These are phyloP conservation scores for Dothideomycetidae sp. DNA, from an alignment of 2,329 filamentous ascomycete genomes.

Conservation along the genomic window DNA sequence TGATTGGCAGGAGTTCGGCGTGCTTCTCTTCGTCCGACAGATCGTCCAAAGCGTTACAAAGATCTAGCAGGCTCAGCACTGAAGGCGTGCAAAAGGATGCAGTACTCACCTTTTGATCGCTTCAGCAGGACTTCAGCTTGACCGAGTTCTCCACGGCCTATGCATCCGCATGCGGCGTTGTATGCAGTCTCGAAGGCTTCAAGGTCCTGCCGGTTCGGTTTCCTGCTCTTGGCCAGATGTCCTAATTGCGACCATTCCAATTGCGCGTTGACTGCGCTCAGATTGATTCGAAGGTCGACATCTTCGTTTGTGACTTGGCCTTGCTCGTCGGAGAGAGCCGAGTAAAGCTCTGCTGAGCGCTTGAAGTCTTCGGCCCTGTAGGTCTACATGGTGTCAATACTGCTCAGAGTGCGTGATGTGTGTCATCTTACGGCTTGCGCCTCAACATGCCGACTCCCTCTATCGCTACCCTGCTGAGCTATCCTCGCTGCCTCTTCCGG, in stretches of 20 bases:
- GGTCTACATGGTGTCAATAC: slow-evolving; percentile 25
- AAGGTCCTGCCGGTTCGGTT: slow-evolving; percentile 45
- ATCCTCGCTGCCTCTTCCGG: slow-evolving; percentile 48
- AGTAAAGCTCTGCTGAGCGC: slow-evolving; percentile 50
- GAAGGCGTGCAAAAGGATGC: slow-evolving; percentile 10
- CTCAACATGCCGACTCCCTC: slow-evolving; percentile 45
- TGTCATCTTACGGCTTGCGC: slow-evolving; percentile 42
- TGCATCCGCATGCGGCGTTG: slow-evolving; percentile 60
- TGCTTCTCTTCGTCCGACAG: slow-evolving; percentile 59
- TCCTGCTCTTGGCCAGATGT: slow-evolving; percentile 36
- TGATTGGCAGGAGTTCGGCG: slow-evolving; percentile 59
- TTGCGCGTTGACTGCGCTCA: slow-evolving; percentile 57
- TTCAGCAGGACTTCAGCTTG: slow-evolving; percentile 54
- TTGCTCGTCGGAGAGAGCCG: slow-evolving; percentile 36
- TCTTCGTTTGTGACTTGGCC: slow-evolving; percentile 44
- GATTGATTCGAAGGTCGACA: slow-evolving; percentile 64
- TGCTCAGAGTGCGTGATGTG: neutral
- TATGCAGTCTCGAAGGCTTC: slow-evolving; percentile 72
- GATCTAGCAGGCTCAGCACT: too few relatives aligned
- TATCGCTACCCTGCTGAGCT: slow-evolving; percentile 27
- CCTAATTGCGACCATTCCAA: slow-evolving; percentile 52
- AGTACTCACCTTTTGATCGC: slow-evolving; percentile 40
- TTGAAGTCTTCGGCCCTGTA: slow-evolving; percentile 64
- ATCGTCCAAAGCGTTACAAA: slow-evolving; percentile 62
- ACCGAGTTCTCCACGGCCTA: slow-evolving; percentile 53